A percentile compares a stretch with the other conserved stretches of the same genome.
Evolutionary conservation across 1,139 yeast genomes (phyloP).

Genomic region (Sugiyamaella xylanicola): DNA sequence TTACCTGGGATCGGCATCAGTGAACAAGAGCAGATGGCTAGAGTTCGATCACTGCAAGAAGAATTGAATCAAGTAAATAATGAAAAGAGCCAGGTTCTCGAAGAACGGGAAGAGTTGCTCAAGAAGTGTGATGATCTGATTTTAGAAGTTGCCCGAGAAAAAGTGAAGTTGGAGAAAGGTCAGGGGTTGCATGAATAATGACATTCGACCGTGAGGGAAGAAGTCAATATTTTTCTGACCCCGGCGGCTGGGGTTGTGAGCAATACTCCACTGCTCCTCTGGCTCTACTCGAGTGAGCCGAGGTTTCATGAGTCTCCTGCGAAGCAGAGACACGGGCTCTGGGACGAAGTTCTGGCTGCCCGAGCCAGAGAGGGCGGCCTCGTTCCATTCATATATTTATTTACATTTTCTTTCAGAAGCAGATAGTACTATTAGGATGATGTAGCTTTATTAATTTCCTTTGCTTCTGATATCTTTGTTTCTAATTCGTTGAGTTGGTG

Average conservation of each 20-base stretch:
- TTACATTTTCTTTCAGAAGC: too few relatives aligned
- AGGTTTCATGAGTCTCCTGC: too few relatives aligned
- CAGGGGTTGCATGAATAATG: background rate
- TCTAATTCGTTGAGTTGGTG: slow-evolving; percentile 29
- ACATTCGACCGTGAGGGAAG: background rate
- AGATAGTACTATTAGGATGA: too few relatives aligned
- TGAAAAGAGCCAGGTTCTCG: slow-evolving; percentile 58
- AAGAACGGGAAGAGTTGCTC: slow-evolving; percentile 66
- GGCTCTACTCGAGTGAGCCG: too few relatives aligned
- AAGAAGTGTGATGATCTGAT: slow-evolving; percentile 72
- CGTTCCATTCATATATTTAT: too few relatives aligned
- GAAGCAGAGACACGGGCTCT: too few relatives aligned
- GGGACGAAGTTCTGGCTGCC: too few relatives aligned
- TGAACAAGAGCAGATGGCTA: slow-evolving; percentile 67
- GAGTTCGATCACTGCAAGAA: slow-evolving; percentile 62
- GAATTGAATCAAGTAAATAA: slow-evolving; percentile 66
- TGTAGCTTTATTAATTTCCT: too few relatives aligned
- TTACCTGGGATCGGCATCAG: slow-evolving; percentile 92
- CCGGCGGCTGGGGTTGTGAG: background rate
- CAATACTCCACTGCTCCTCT: too few relatives aligned
- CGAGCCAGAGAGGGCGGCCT: too few relatives aligned
- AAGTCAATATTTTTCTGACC: too few relatives aligned
- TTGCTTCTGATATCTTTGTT: too few relatives aligned
- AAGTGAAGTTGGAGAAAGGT: slow-evolving; percentile 39
- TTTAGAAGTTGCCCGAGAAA: slow-evolving; percentile 58